Evolutionary conservation across 345 rosid species (phyloP).

Genomic region (Anacardium occidentale): DNA sequence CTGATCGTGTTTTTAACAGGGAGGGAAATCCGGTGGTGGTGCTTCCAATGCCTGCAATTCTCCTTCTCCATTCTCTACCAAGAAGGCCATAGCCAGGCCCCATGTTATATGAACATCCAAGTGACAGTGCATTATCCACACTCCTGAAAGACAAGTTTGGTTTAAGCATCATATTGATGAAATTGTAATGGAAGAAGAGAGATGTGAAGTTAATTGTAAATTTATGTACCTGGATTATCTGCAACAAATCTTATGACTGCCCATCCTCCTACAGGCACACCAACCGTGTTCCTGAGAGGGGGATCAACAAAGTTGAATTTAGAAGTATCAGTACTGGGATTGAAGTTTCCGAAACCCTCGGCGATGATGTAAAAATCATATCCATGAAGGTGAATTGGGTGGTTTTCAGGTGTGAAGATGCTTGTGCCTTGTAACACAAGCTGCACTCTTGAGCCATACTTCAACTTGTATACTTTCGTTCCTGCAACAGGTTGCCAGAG

Average conservation of each 20-base stretch:
- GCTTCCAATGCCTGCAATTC: conserved; percentile 51
- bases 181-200: not conserved
- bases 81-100: conserved; percentile 87
- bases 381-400: conserved; percentile 92
- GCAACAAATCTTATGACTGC: conserved; percentile 90
- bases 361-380: conserved; percentile 88
- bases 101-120: conserved; percentile 84
- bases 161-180: not conserved
- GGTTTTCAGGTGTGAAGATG: conserved; percentile 82
- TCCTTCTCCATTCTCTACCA: conserved; percentile 77
- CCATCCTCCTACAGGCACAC: conserved; percentile 83
- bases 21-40: conserved; percentile 74
- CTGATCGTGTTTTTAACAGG: conserved; percentile 36
- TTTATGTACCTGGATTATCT: conserved; percentile 76
- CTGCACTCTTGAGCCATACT: conserved; percentile 75
- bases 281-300: conserved; percentile 81
- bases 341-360: conserved; percentile 85
- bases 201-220: too few species aligned
- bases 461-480: conserved; percentile 64
- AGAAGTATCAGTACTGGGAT: conserved; percentile 54
- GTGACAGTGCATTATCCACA: conserved; percentile 95
- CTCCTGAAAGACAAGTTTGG: conserved; percentile 41
- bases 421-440: conserved; percentile 81
- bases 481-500: conserved; percentile 70
- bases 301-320: conserved; percentile 92